phyloP scores from a whole-genome alignment of 371 early-diverging fungal genomes.

The Mucor racemosus region DNA sequence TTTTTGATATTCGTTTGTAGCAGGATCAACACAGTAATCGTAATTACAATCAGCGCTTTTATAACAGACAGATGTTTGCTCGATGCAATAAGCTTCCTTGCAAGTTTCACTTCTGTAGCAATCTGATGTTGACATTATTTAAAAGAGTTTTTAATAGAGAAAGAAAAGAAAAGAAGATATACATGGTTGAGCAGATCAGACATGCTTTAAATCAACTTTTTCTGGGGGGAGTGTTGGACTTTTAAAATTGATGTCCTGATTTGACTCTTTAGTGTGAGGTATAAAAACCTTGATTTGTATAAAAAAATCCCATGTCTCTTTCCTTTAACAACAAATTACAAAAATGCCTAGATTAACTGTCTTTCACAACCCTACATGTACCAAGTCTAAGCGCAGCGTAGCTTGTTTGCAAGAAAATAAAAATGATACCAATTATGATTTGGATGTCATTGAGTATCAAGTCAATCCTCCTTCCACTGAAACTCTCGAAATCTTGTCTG shows the following conservation, averaged over 20 bases:
- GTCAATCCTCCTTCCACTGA: constrained; percentile 34
- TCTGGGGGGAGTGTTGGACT: background rate
- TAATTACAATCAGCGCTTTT: constrained; percentile 23
- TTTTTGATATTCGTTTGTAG: background rate
- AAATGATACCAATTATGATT: constrained; percentile 24
- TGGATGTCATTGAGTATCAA: constrained; percentile 41
- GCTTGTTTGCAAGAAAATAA: constrained; percentile 32
- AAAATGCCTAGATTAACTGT: constrained; percentile 29
- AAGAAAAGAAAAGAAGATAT: background rate
- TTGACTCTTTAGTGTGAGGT: background rate
- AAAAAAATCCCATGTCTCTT: background rate
- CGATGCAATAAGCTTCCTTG: constrained; percentile 3
- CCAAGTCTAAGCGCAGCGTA: constrained; percentile 38
- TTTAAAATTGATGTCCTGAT: background rate
- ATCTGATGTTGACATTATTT: constrained; percentile 1
- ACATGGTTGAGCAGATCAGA: background rate
- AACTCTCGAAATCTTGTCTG: constrained; percentile 27
- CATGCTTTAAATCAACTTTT: background rate
- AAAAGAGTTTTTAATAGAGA: background rate
- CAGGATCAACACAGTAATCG: constrained; percentile 18
- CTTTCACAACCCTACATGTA: constrained; percentile 47
- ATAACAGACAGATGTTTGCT: constrained; percentile 13
- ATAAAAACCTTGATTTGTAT: background rate
- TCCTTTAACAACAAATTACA: background rate
- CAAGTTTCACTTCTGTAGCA: constrained; percentile 21